phyloP scores from a whole-genome alignment of 805 yeast genomes.

The Hanseniaspora opuntiae region DNA sequence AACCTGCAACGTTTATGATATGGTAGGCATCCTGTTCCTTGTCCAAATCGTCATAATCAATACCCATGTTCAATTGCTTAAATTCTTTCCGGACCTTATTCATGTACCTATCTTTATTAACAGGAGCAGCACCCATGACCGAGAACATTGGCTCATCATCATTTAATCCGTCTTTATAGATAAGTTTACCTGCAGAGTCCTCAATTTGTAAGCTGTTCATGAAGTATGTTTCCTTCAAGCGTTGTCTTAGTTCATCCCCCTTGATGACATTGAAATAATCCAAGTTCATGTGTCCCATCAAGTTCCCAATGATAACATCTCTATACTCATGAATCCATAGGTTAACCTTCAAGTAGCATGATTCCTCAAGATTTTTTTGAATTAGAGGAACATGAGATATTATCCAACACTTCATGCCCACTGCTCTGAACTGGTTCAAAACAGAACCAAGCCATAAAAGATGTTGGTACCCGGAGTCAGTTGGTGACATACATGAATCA shows the following conservation, averaged over 20 bases:
- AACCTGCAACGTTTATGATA: slow-evolving; percentile 54
- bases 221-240: neutral
- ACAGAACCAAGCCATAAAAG: slow-evolving; percentile 68
- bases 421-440: slow-evolving; percentile 53
- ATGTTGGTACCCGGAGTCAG: slow-evolving; percentile 68
- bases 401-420: slow-evolving; percentile 76
- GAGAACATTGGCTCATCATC: slow-evolving; percentile 27
- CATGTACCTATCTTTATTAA: slow-evolving; percentile 53
- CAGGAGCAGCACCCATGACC: slow-evolving; percentile 51
- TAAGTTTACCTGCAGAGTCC: neutral
- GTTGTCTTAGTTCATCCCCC: slow-evolving; percentile 29
- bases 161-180: slow-evolving; percentile 15
- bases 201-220: slow-evolving; percentile 6
- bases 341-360: slow-evolving; percentile 61
- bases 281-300: slow-evolving; percentile 81
- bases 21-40: slow-evolving; percentile 30
- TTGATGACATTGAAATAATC: slow-evolving; percentile 76
- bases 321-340: slow-evolving; percentile 76
- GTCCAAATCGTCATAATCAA: neutral
- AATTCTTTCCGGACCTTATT: slow-evolving; percentile 16
- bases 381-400: slow-evolving; percentile 84
- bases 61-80: slow-evolving; percentile 12
- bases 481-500: slow-evolving; percentile 58
- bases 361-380: slow-evolving; percentile 57
- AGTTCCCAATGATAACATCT: slow-evolving; percentile 70